Conservation (phyloP, 2,329 filamentous ascomycete species). For the Polytolypa hystricis region DNA sequence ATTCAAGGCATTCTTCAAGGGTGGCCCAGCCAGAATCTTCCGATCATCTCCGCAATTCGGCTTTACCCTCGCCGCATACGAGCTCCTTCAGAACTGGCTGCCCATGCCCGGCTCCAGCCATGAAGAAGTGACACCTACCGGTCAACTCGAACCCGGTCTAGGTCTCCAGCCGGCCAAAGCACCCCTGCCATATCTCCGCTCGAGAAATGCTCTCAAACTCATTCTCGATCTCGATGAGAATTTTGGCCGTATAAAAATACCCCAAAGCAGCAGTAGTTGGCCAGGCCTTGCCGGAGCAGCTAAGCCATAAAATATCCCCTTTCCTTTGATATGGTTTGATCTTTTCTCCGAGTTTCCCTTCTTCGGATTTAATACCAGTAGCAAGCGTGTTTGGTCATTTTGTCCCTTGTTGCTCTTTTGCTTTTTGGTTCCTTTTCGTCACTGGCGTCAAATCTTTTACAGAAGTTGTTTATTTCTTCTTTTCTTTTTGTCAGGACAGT, state of each 20-base stretch:
- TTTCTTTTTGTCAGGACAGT: too few relatives aligned
- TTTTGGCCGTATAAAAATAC: constrained; percentile 65
- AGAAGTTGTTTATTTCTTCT: too few relatives aligned
- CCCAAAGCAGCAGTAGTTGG: constrained; percentile 22
- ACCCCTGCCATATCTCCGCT: constrained; percentile 56
- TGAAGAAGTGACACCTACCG: constrained; percentile 44
- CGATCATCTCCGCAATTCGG: constrained; percentile 95
- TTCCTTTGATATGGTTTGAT: background rate
- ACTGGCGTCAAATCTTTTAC: background rate
- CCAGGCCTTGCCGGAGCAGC: constrained; percentile 6
- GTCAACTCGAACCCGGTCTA: constrained; percentile 52
- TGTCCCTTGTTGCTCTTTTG: too few relatives aligned
- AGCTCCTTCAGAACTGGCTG: constrained; percentile 70
- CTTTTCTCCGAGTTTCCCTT: background rate
- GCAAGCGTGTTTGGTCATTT: constrained; percentile 3
- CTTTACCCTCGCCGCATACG: constrained; percentile 92
- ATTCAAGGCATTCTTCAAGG: constrained; percentile 96
- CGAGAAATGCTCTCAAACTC: constrained; percentile 87
- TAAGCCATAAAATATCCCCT: background rate
- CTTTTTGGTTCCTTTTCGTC: background rate
- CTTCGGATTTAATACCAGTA: too few relatives aligned
- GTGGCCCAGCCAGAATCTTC: constrained; percentile 86
- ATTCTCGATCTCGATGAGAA: constrained; percentile 90
- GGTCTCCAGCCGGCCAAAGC: constrained; percentile 53
- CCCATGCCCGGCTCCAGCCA: constrained; percentile 60